phyloP scores from a whole-genome alignment of 768 basidiomycete genomes.

The Sarcodon aspratus region DNA sequence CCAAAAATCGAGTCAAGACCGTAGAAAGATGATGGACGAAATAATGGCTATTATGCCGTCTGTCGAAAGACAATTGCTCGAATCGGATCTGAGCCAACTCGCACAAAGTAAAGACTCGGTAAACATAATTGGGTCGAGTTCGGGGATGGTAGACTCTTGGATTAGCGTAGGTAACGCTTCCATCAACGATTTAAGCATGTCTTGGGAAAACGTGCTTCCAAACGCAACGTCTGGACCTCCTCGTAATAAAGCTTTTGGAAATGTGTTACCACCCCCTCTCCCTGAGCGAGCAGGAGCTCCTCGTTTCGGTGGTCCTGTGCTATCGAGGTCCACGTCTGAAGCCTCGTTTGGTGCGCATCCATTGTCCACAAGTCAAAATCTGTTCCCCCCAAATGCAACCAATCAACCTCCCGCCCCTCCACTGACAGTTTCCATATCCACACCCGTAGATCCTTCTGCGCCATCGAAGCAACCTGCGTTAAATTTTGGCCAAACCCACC shows the following conservation, averaged over 20 bases:
- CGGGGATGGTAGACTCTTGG: constrained; percentile 3
- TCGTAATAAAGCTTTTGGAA: constrained; percentile 14
- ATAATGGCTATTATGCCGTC: constrained; percentile 51
- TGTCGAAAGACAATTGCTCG: constrained; percentile 52
- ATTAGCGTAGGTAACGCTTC: constrained; percentile 7
- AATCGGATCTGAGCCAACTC: constrained; percentile 39
- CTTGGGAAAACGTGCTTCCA: constrained; percentile 44
- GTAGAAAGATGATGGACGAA: constrained; percentile 62
- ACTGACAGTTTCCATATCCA: constrained; percentile 1
- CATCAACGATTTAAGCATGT: constrained; percentile 34
- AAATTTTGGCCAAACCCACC: constrained; percentile 1
- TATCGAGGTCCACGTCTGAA: constrained; percentile 4
- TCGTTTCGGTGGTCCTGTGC: constrained; percentile 22
- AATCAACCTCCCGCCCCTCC: neutral
- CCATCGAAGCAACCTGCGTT: neutral
- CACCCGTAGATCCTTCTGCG: constrained; percentile 5
- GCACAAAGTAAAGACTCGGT: constrained; percentile 8
- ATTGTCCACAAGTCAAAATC: constrained; percentile 4
- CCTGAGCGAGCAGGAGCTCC: constrained; percentile 22
- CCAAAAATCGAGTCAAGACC: constrained; percentile 31
- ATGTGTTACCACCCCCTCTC: constrained; percentile 12
- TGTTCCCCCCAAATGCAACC: constrained; percentile 5
- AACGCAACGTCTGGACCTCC: constrained; percentile 13
- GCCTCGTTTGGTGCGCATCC: neutral
- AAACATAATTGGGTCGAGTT: constrained; percentile 1